Base-by-base conservation (phyloP, 176 grass and related monocot species). In the Raddia guianensis region DNA sequence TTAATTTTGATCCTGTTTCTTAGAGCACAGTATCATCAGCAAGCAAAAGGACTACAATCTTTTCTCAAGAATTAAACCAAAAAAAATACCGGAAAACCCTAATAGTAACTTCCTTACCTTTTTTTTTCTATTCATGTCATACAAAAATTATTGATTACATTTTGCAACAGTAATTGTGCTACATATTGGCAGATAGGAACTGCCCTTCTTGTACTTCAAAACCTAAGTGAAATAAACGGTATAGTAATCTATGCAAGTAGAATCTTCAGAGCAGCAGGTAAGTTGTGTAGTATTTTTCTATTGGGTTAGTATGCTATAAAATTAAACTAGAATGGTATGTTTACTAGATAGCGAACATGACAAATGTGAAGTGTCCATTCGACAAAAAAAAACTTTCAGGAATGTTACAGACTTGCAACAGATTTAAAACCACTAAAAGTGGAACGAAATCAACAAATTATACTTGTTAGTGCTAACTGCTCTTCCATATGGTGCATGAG, bases 161-260 rank as follows among this genome's bases (percentile, higher is more conserved):
- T 86, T 46, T 49, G 47, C 69, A 19, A 66, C 4, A 4, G n/a
- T 54, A 14, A 45, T 67, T 49, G 16, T 84, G 64, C 12, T 74
- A 13, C 37, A 49, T 66, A 12, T 61, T 76, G 67, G 11, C 85
- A 95, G 93, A 66, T 95, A 81, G 93, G 90, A 72, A 96, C 86
- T 52, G 86, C 88, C n/a, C 77, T 98, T 19, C 92, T 94, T 57
- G 92, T 92, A n/a, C n/a, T n/a, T n/a, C n/a, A n/a, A n/a, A n/a
- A n/a, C n/a, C n/a, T n/a, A n/a, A n/a, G n/a, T n/a, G n/a, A n/a
- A n/a, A n/a, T n/a, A n/a, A n/a, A n/a, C n/a, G n/a, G n/a, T n/a
- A n/a, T n/a, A n/a, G n/a, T n/a, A n/a, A n/a, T n/a, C n/a, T n/a
- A n/a, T n/a, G n/a, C n/a, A n/a, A n/a, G n/a, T n/a, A n/a, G n/a